A percentile compares a stretch with the other conserved stretches of the same genome.
Conservation (phyloP, 805 yeast genomes). For the Starmerella geochares region DNA sequence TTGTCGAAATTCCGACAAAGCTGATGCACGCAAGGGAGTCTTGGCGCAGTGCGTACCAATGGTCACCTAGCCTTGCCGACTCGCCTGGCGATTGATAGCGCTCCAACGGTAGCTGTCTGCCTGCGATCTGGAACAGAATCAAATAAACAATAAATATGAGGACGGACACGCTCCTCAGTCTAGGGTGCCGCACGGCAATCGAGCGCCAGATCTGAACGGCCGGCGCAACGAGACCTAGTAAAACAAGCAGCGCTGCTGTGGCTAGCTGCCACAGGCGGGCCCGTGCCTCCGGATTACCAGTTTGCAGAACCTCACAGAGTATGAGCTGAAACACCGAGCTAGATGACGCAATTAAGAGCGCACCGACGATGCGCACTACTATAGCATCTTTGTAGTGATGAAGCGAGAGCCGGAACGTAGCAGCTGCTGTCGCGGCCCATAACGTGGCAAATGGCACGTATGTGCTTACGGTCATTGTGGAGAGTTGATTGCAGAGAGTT, state of each 20-base stretch:
- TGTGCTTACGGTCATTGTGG: not conserved
- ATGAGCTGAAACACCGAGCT: conserved; percentile 32
- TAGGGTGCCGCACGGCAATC: conserved; percentile 11
- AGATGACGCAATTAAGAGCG: conserved; percentile 8
- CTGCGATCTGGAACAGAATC: conserved; percentile 26
- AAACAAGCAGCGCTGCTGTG: conserved; percentile 25
- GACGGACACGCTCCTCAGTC: conserved; percentile 25
- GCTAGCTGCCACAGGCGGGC: conserved; percentile 21
- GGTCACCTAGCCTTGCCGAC: not conserved
- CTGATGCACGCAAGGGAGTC: conserved; percentile 32
- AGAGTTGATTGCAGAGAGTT: not conserved
- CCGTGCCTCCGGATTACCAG: conserved; percentile 19
- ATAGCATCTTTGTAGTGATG: not conserved
- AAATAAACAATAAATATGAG: conserved; percentile 26
- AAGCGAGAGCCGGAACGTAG: conserved; percentile 3
- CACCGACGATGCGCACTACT: not conserved
- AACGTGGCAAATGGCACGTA: not conserved
- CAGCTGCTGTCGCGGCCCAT: not conserved
- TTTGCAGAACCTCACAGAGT: conserved; percentile 32
- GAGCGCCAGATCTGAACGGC: conserved; percentile 18
- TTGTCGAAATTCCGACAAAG: conserved; percentile 35
- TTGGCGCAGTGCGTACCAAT: conserved; percentile 24
- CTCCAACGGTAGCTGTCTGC: conserved; percentile 30
- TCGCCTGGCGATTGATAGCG: conserved; percentile 8
- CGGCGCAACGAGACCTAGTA: conserved; percentile 21